These are phyloP conservation scores for Malassezia sp. DNA, from an alignment of 1,284 basidiomycete genomes.

Conservation along the genomic window DNA sequence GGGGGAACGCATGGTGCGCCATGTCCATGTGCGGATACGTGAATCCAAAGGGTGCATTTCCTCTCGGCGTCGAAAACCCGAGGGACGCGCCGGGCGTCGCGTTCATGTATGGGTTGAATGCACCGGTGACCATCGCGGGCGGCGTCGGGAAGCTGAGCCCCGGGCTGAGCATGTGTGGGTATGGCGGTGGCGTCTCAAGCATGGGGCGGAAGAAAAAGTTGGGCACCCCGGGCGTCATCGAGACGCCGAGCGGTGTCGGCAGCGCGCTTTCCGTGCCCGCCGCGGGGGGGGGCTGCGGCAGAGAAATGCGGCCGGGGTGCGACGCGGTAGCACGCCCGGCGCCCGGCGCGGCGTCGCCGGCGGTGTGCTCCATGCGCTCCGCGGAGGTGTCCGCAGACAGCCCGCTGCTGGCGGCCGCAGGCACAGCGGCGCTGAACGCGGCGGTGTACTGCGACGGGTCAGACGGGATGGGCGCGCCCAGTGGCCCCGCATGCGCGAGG, in stretches of 20 bases:
- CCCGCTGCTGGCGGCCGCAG: slow-evolving; percentile 30
- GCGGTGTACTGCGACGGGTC: slow-evolving; percentile 44
- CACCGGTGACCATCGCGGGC: neutral
- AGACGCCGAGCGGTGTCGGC: slow-evolving; percentile 22
- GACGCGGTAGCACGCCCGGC: too few relatives aligned
- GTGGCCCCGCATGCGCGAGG: slow-evolving; percentile 19
- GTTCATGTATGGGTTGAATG: slow-evolving; percentile 17
- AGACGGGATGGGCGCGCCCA: slow-evolving; percentile 24
- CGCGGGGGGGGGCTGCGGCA: slow-evolving; percentile 24
- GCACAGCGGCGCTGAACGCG: slow-evolving; percentile 18
- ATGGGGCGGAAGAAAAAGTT: slow-evolving; percentile 48
- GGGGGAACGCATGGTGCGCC: neutral
- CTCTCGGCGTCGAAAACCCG: neutral
- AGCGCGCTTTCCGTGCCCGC: slow-evolving; percentile 17
- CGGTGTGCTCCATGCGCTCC: neutral
- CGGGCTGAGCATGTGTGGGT: slow-evolving; percentile 46
- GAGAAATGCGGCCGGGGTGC: slow-evolving; percentile 33
- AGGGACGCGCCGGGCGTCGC: slow-evolving; percentile 24
- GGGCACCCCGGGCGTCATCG: slow-evolving; percentile 49
- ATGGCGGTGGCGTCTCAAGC: slow-evolving; percentile 47
- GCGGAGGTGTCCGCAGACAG: slow-evolving; percentile 24
- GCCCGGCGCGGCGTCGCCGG: too few relatives aligned
- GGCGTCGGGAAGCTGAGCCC: slow-evolving; percentile 23
- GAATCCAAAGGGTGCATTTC: too few relatives aligned
- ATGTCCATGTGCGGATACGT: neutral